Base-by-base conservation (phyloP, 306 rosid genomes). In the Dalbergia oliveri region DNA sequence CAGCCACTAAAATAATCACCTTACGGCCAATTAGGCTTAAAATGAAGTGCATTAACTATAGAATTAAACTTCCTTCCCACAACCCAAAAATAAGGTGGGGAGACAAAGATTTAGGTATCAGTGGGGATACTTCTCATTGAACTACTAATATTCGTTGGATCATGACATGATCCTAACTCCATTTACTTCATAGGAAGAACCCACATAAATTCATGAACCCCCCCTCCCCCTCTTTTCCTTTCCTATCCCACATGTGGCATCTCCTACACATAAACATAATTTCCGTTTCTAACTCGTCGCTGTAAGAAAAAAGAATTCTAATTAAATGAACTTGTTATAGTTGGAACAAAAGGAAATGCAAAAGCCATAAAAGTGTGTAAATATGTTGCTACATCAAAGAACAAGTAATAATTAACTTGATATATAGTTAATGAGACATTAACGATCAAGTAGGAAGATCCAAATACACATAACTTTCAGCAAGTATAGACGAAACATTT, bases 91-190 rank as follows among this genome's bases (percentile, higher is more conserved):
- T 34, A 62, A 63, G 39, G 9, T 44, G 4, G 60, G 84, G 80
- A 66, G 86, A 86, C 93, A 88, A 73, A 86, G 80, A 81, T 88
- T 86, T 86, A 62, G 89, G 88, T 70, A n/a, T 37, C 11, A 13
- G 80, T 58, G 80, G 80, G 86, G 79, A 34, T 44, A 61, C 41
- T 8, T 45, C 35, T 66, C 9, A 50, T 41, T 37, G 37, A 49
- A 66, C 59, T 66, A 15, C 18, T 14, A 23, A 11, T 44, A n/a
- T 58, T 56, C 12, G 10, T 50, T 71, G 56, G 53, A 83, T 11
- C 65, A 18, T 39, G 84, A 75, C 70, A 84, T n/a, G 33, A 5
- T 80, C 87, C 84, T 64, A 80, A 80, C 41, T 67, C 41, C 16
- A 6, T 58, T 64, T 6, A 33, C 53, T 21, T 26, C 1, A 12